Evolutionary conservation across 2,329 filamentous ascomycete genomes (phyloP), one percentile per base, ranked within the genome.

Genomic region (Fusarium stilboides): DNA sequence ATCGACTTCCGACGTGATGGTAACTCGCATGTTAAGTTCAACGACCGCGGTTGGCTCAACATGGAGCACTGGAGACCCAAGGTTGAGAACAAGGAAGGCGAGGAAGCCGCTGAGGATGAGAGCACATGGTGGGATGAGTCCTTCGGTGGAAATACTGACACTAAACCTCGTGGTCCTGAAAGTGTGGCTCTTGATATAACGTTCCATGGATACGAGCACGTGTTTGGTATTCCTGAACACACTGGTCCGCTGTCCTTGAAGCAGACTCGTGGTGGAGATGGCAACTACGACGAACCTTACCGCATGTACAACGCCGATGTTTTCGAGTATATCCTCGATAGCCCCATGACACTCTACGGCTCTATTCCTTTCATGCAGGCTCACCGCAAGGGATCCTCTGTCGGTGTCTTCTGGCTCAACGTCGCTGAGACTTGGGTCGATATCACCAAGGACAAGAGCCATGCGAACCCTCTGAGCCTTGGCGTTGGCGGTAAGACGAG

Each of bases 311-410:
- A 99, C 79, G 88, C 93, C 33, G 96, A 99, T 78, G 96, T 99
- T 13, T 99, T 99, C 74, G 96, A 99, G 82, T 99, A 99, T 79
- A 91, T 97, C 74, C 87, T 98, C 74, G 93, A 98, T 80, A 98
- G 94, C 80, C 94, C 96, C 1, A 99, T 99, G 96, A 98, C 96
- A 1, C 86, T 99, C 3, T 99, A 99, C 76, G 96, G 96, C n/a
- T 85, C 94, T 9, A 98, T 99, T 73, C 96, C 96, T 3, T 93
- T 98, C 77, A 97, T 99, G 94, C 96, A 98, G 80, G 96, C 96
- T 19, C 95, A 99, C 77, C 92, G 92, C 74, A 97, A 95, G 79
- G 92, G 91, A 75, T 98, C 95, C 0, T 96, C 94, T 1, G 95
- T 98, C 31, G 96, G 94, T 67, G 91, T 99, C 15, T 97, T 99